Base-by-base conservation (phyloP, 441 rosid genomes). In the Flueggea neowawraea region DNA sequence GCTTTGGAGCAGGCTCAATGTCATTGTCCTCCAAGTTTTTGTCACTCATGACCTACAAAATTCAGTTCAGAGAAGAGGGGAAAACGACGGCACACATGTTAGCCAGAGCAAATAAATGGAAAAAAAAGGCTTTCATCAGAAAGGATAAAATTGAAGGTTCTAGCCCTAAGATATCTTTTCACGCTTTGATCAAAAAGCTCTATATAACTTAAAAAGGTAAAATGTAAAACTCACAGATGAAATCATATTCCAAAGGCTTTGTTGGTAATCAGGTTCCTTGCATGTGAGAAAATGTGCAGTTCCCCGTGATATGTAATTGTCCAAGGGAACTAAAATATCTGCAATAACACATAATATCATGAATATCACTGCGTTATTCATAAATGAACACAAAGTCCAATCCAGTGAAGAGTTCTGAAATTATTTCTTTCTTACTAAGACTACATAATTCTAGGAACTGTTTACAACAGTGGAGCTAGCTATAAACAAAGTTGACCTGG, bases 1-100 rank as follows among this genome's bases (percentile, higher is more conserved):
- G 86, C 85, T 95, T 95, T 16, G 99, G 99, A 63, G 97, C 98
- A 55, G 99, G 95, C 79, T 84, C 98, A 69, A 91, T 78, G 71
- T 91, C 99, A 64, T 71, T 70, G 58, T 95, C 97, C 77, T 95
- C 98, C 72, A 91, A 84, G 72, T 88, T 85, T 75, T 75, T 78
- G 71, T 91, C 95, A n/a, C 84, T 77, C 91, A 95, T 77, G 58
- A 90, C 72, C 99, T 95, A 80, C 31, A n/a, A 61, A 51, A 56
- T 32, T 61, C 64, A 73, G 73, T 32, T 61, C 66, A 73, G 72
- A 31, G 62, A 3, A 58, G 5, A 54, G 15, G 14, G 41, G 2
- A 16, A 43, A 62, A 16, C 57, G 4, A 16, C 6, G 49, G n/a
- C 3, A 47, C 4, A 44, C 15, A 62, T 56, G 33, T 52, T 10